Evolutionary conservation across 1,284 basidiomycete species (phyloP).

Genomic region (Austroboletus novae-zelandiae): DNA sequence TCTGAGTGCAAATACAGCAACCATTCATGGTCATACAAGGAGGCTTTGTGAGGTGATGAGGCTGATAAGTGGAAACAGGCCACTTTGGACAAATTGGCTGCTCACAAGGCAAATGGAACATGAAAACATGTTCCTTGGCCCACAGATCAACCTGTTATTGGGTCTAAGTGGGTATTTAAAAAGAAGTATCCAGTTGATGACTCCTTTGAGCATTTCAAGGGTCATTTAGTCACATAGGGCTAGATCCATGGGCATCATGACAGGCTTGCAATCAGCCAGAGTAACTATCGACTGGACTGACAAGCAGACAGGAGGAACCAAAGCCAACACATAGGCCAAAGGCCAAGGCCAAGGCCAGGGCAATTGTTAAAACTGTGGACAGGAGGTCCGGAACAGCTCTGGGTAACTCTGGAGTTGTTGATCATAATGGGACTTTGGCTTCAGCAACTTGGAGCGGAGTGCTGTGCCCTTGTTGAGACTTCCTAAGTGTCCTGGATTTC

Average conservation of each 20-base stretch:
- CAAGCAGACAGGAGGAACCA: too few relatives aligned
- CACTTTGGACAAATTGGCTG: constrained; percentile 10
- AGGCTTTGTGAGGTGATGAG: not conserved
- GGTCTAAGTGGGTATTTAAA: constrained; percentile 12
- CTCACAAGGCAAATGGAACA: not conserved
- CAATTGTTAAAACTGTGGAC: too few relatives aligned
- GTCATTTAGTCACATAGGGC: constrained; percentile 14
- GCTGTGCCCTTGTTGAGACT: too few relatives aligned
- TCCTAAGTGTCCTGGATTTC: too few relatives aligned
- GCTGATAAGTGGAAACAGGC: constrained; percentile 13
- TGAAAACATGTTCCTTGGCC: constrained; percentile 4
- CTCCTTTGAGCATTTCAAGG: constrained; percentile 15
- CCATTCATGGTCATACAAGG: not conserved
- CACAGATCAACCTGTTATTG: not conserved
- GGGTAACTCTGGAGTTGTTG: too few relatives aligned
- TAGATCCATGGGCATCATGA: not conserved
- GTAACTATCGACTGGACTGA: too few relatives aligned
- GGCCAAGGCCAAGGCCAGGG: too few relatives aligned
- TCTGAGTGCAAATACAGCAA: too few relatives aligned
- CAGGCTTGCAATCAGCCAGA: not conserved
- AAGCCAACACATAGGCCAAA: too few relatives aligned
- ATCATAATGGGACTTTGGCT: too few relatives aligned
- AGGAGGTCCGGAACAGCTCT: too few relatives aligned
- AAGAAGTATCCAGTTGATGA: constrained; percentile 1
- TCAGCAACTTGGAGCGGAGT: too few relatives aligned